A percentile compares a stretch with the other conserved stretches of the same genome.
phyloP scores from a whole-genome alignment of 2,329 filamentous ascomycete species.

The Verticillium dahliae region DNA sequence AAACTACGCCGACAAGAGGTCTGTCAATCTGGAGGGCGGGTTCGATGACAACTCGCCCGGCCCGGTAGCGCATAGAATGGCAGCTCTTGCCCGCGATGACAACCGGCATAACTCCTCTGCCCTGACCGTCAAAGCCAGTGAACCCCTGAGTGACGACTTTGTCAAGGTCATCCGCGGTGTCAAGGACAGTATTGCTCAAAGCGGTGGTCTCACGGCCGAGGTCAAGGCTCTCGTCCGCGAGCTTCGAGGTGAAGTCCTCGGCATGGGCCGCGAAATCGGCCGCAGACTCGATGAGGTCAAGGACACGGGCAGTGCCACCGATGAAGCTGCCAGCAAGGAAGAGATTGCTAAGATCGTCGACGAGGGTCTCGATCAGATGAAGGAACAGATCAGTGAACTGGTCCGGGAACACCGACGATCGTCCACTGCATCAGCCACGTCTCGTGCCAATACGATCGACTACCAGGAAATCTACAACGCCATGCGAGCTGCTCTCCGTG shows the following conservation, averaged over 20 bases:
- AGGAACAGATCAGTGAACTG: conserved; percentile 74
- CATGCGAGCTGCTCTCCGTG: conserved; percentile 67
- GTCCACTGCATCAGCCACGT: conserved; percentile 56
- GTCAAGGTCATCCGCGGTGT: conserved; percentile 77
- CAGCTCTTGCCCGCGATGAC: conserved; percentile 36
- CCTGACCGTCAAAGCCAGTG: conserved; percentile 36
- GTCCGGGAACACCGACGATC: conserved; percentile 69
- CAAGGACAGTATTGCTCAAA: conserved; percentile 84
- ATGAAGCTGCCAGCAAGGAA: conserved; percentile 48
- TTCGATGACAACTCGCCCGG: conserved; percentile 22
- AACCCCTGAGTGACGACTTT: conserved; percentile 69
- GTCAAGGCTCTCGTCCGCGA: conserved; percentile 88
- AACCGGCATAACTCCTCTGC: conserved; percentile 38
- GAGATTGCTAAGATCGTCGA: conserved; percentile 75
- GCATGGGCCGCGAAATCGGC: conserved; percentile 88
- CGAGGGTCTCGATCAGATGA: conserved; percentile 74
- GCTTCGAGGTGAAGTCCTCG: conserved; percentile 82
- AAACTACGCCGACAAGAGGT: conserved; percentile 24
- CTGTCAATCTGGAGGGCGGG: conserved; percentile 22
- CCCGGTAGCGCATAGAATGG: conserved; percentile 32
- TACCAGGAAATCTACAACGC: conserved; percentile 82
- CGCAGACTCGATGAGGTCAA: conserved; percentile 72
- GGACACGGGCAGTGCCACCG: conserved; percentile 31
- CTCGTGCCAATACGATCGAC: conserved; percentile 57
- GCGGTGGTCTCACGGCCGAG: conserved; percentile 83